A percentile compares a stretch with the other conserved stretches of the same genome.
These are phyloP conservation scores for Trichoderma koningii DNA, from an alignment of 2,329 filamentous ascomycete species.

Conservation along the genomic window DNA sequence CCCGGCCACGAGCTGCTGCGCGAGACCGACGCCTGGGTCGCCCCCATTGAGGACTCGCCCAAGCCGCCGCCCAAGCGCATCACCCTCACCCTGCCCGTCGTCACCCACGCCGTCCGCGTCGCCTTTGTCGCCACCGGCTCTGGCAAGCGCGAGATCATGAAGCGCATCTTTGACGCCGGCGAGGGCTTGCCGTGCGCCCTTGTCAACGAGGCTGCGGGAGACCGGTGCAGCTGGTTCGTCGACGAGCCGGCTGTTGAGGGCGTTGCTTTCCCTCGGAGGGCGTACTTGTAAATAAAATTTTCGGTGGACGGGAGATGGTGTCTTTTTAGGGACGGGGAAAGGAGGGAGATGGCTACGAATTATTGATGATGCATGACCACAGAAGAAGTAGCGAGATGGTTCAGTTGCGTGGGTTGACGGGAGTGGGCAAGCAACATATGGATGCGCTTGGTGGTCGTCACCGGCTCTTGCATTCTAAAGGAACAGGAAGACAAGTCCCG, in stretches of 20 bases:
- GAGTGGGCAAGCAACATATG: neutral
- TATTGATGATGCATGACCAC: constrained; percentile 20
- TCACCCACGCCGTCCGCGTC: constrained; percentile 81
- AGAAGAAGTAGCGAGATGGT: constrained; percentile 10
- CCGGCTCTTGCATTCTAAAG: neutral
- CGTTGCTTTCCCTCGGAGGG: constrained; percentile 76
- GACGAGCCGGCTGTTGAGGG: constrained; percentile 84
- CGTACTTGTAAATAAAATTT: constrained; percentile 50
- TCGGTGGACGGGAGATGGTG: neutral
- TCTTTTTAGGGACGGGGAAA: neutral
- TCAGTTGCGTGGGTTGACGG: neutral
- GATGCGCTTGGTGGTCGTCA: neutral
- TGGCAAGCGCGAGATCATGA: constrained; percentile 89
- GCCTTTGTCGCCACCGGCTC: constrained; percentile 89
- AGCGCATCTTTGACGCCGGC: constrained; percentile 83
- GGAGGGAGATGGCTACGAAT: neutral
- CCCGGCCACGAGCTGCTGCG: constrained; percentile 84
- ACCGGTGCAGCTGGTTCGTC: constrained; percentile 94
- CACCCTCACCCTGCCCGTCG: constrained; percentile 87
- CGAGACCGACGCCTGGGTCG: constrained; percentile 88
- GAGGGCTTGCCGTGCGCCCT: constrained; percentile 80
- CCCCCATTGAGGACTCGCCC: constrained; percentile 87
- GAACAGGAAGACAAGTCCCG: neutral
- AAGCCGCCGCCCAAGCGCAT: constrained; percentile 92
- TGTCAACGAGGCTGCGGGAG: constrained; percentile 80